Conservation (phyloP, 108 stramenopile genomes). For the Nitzschia putrida region DNA sequence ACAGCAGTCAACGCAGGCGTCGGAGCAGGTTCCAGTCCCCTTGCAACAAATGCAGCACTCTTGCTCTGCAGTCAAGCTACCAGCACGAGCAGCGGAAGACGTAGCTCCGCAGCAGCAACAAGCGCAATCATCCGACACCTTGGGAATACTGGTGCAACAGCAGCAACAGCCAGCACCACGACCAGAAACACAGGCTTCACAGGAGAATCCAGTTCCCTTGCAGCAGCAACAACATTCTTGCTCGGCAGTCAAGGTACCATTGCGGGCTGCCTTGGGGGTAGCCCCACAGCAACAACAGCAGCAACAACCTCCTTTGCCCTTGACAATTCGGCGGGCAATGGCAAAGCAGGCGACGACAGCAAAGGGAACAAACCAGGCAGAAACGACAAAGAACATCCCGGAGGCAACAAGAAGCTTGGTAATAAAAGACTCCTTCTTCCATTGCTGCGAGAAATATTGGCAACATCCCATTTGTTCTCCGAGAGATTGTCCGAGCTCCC, state of each 20-base stretch:
- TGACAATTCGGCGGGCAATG: constrained; percentile 5
- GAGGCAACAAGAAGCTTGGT: too few species aligned
- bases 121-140: constrained; percentile 4
- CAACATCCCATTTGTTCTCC: too few species aligned
- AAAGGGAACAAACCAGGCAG: neutral
- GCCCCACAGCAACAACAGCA: constrained; percentile 44
- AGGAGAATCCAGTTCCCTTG: constrained; percentile 31
- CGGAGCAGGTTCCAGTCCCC: constrained; percentile 27
- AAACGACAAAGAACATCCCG: neutral
- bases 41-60: constrained; percentile 39
- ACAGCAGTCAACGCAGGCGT: constrained; percentile 35
- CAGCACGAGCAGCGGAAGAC: constrained; percentile 1
- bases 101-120: constrained; percentile 39
- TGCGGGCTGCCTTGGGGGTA: constrained; percentile 6
- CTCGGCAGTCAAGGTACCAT: constrained; percentile 15
- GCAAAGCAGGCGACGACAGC: constrained; percentile 11
- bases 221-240: constrained; percentile 35
- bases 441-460: too few species aligned
- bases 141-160: neutral
- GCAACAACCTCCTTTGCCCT: neutral
- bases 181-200: constrained; percentile 11
- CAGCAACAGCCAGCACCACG: constrained; percentile 1
- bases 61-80: constrained; percentile 9
- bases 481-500: constrained; percentile 26
- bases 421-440: too few species aligned